These are phyloP conservation scores for Raphanus hybrid DNA, from an alignment of 441 rosid genomes.

Conservation along the genomic window DNA sequence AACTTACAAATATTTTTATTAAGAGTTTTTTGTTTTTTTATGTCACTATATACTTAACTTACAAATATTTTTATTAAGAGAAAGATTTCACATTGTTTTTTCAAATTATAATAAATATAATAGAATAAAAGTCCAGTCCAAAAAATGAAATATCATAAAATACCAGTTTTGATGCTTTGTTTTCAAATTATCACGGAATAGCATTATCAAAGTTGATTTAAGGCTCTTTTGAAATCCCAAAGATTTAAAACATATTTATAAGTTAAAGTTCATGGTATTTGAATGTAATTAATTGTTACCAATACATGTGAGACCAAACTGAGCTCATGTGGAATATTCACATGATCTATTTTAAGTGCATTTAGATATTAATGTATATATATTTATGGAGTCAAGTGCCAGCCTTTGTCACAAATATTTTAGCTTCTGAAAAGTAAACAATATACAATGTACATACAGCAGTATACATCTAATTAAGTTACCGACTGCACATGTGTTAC, in stretches of 20 bases:
- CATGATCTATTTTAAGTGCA: conserved; percentile 23
- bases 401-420: conserved; percentile 25
- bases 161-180: background rate
- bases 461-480: conserved; percentile 21
- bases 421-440: background rate
- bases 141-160: background rate
- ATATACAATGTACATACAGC: background rate
- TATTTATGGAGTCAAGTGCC: conserved; percentile 23
- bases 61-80: background rate
- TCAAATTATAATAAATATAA: background rate
- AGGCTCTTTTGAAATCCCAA: background rate
- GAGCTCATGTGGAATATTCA: conserved; percentile 32
- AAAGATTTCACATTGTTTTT: background rate
- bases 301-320: conserved; percentile 24
- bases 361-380: background rate
- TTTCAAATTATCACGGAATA: background rate
- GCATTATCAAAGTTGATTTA: background rate
- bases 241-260: background rate
- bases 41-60: background rate
- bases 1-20: background rate
- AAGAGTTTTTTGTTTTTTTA: background rate
- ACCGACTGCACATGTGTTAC: conserved; percentile 33
- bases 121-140: no score
- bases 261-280: background rate
- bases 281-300: background rate